phyloP scores from a whole-genome alignment of 306 rosid species.

The Cucumis sativus region DNA sequence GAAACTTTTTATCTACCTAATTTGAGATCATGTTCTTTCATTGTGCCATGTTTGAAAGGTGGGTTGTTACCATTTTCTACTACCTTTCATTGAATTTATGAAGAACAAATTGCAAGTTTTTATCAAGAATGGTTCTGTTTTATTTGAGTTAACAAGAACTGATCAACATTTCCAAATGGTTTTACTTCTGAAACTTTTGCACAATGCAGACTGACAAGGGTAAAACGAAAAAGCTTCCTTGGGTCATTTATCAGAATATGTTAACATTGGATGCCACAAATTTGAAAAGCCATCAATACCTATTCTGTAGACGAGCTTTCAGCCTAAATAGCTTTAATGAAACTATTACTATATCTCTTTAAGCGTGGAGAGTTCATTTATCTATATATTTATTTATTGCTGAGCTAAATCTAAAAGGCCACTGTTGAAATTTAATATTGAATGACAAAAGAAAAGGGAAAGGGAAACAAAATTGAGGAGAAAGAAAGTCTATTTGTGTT shows the following conservation, averaged over 20 bases:
- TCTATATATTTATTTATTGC: neutral
- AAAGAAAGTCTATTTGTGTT: neutral
- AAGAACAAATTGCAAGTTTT: neutral
- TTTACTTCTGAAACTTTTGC: neutral
- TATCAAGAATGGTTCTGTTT: neutral
- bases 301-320: neutral
- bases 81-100: neutral
- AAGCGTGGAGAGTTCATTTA: neutral
- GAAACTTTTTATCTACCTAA: neutral
- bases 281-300: neutral
- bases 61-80: too few species aligned
- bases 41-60: too few species aligned
- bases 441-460: neutral
- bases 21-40: neutral
- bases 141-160: neutral
- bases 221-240: neutral
- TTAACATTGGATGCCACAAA: neutral
- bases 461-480: neutral
- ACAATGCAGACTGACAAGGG: neutral
- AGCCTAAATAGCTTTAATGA: neutral
- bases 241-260: neutral
- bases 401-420: neutral
- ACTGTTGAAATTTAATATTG: neutral
- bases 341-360: neutral
- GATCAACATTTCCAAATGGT: neutral